Base-by-base conservation (phyloP, 2,329 filamentous ascomycete species). In the Botrytis pseudocinerea region DNA sequence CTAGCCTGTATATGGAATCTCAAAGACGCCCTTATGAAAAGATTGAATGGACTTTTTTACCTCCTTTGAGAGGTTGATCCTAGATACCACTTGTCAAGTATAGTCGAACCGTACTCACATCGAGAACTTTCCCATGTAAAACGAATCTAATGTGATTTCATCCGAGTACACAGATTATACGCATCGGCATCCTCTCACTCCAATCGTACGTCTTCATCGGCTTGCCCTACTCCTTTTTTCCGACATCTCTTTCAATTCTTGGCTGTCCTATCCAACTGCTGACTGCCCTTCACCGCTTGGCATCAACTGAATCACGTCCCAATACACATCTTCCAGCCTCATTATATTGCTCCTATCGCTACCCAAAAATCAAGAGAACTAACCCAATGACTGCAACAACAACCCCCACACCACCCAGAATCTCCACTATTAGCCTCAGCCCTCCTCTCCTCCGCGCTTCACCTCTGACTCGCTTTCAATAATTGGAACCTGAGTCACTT, bases 341-440 rank as follows among this genome's bases (percentile, higher is more conserved):
- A 18, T 57, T 16, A 32, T 57, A 18, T 16, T 28, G 28, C 51
- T 57, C 14, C 51, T 28, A 32, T 32, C 28, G n/a, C 60, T 66
- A 54, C 18, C 63, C 40, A 32, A 60, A 28, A 6, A 60, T 28
- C 20, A 68, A 60, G 6, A 65, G 22, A n/a, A 40, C 42, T 18
- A 69, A 60, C 22, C 70, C 63, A 18, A 69, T 25, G 25, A 60
- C 42, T 25, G 70, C 70, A 38, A 68, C 54, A 22, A 48, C 38
- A 20, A 69, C 62, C 6, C 70, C 70, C 5, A 69, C 16, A 44
- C 10, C 63, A 44, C 70, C 54, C 18, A 68, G 20, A n/a, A 72
- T 35, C 51, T 72, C 70, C 14, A 68, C 40, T 16, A 20, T 32
- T 12, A 68, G 25, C 32, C 63, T 46, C 18, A 48, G 22, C 48